Conservation (phyloP, 2,329 filamentous ascomycete species). For the Berkeleyomyces rouxiae region DNA sequence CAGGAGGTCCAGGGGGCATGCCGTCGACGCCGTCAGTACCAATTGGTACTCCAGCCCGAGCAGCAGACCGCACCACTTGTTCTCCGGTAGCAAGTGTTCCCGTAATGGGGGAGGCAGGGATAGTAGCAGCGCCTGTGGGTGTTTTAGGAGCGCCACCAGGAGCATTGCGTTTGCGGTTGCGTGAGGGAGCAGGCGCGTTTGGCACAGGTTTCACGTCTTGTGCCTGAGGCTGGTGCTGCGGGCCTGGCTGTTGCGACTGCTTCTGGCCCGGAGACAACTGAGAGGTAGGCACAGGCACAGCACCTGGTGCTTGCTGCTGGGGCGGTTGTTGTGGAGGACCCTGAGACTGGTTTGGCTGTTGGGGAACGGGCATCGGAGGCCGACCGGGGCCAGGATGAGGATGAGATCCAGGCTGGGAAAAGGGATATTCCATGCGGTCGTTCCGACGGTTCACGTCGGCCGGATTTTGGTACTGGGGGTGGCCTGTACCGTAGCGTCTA, state of each 20-base stretch:
- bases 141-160: slow-evolving; percentile 22
- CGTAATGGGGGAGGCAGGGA: slow-evolving; percentile 18
- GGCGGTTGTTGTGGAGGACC: neutral
- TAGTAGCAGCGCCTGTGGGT: neutral
- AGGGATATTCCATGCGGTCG: slow-evolving; percentile 29
- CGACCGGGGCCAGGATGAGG: slow-evolving; percentile 26
- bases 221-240: slow-evolving; percentile 22
- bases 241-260: slow-evolving; percentile 17
- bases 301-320: neutral
- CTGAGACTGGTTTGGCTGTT: slow-evolving; percentile 8
- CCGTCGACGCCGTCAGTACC: neutral
- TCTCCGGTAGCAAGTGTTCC: slow-evolving; percentile 18
- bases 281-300: slow-evolving; percentile 17
- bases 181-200: slow-evolving; percentile 14
- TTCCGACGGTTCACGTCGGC: slow-evolving; percentile 28
- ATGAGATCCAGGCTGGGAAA: slow-evolving; percentile 25
- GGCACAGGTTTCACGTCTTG: slow-evolving; percentile 15
- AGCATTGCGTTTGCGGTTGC: slow-evolving; percentile 27
- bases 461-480: slow-evolving; percentile 33
- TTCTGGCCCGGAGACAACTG: slow-evolving; percentile 15
- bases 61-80: slow-evolving; percentile 20
- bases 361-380: slow-evolving; percentile 29
- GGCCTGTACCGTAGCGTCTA: slow-evolving; percentile 11
- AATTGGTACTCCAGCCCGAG: slow-evolving; percentile 17
- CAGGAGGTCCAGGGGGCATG: slow-evolving; percentile 12